Evolutionary conservation across 164 flowering plant genomes (phyloP).

Genomic region (Sedum album): DNA sequence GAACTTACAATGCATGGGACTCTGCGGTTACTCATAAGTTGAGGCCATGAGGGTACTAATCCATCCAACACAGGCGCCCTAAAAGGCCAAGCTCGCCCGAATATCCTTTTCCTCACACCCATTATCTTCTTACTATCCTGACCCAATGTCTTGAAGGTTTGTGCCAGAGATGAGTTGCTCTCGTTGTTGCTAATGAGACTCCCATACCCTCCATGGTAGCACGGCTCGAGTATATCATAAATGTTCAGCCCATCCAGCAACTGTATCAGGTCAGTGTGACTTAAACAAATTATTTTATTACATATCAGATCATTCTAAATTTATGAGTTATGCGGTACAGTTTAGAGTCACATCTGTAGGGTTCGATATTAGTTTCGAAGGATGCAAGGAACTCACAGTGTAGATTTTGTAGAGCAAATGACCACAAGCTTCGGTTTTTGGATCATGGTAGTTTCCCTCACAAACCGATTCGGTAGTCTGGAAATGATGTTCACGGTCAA

Average conservation of each 20-base stretch:
- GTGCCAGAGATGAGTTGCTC: slow-evolving; percentile 13
- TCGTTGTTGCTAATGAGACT: neutral
- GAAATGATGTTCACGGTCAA: neutral
- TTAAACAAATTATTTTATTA: no score
- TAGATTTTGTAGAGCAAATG: slow-evolving; percentile 8
- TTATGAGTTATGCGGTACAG: neutral
- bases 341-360: neutral
- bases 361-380: neutral
- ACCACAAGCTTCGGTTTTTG: neutral
- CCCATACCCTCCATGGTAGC: slow-evolving; percentile 20
- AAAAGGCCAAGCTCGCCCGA: slow-evolving; percentile 34
- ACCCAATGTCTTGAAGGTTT: slow-evolving; percentile 21
- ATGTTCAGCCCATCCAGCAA: slow-evolving; percentile 18
- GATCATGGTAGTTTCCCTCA: slow-evolving; percentile 13
- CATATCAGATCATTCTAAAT: neutral
- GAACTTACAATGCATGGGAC: slow-evolving; percentile 28
- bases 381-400: slow-evolving; percentile 12
- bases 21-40: neutral
- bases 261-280: slow-evolving; percentile 2
- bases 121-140: slow-evolving; percentile 16
- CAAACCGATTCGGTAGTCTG: slow-evolving; percentile 20
- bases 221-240: slow-evolving; percentile 31
- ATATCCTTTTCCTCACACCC: slow-evolving; percentile 29
- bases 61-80: slow-evolving; percentile 18
- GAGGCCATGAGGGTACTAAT: slow-evolving; percentile 24